Percentiles rank a stretch among this genome's conserved stretches.
Evolutionary conservation across 345 rosid species (phyloP).

Genomic region (Zanthoxylum bungeanum): DNA sequence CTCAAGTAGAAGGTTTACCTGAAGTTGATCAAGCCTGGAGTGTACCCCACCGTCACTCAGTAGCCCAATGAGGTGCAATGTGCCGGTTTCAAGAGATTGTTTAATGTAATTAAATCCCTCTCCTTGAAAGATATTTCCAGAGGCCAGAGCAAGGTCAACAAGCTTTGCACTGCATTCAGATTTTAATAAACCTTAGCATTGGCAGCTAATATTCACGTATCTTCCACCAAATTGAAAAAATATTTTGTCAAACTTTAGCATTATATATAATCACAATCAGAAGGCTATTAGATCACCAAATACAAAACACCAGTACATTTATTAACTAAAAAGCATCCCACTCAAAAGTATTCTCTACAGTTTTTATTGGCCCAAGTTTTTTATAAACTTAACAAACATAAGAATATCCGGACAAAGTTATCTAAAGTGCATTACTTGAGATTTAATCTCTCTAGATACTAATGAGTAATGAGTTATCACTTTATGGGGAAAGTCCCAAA

Average conservation of each 20-base stretch:
- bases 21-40: constrained; percentile 91
- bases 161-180: constrained; percentile 74
- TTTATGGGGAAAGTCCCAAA: no score
- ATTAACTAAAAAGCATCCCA: not conserved
- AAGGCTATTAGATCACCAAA: not conserved
- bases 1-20: constrained; percentile 32
- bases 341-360: not conserved
- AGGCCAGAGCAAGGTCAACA: constrained; percentile 84
- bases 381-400: not conserved
- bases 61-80: constrained; percentile 85
- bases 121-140: constrained; percentile 79
- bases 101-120: constrained; percentile 82
- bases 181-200: constrained; percentile 6
- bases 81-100: constrained; percentile 50
- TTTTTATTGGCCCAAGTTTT: not conserved
- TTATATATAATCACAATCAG: not conserved
- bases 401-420: not conserved
- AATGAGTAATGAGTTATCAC: no score
- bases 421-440: not conserved
- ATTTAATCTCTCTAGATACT: not conserved
- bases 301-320: not conserved
- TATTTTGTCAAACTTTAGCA: not conserved
- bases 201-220: not conserved
- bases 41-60: constrained; percentile 98
- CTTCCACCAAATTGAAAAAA: not conserved